Evolutionary conservation across 257 asterid genomes (phyloP), one percentile per base, ranked within the genome.

Genomic region (Solanum rostratum): DNA sequence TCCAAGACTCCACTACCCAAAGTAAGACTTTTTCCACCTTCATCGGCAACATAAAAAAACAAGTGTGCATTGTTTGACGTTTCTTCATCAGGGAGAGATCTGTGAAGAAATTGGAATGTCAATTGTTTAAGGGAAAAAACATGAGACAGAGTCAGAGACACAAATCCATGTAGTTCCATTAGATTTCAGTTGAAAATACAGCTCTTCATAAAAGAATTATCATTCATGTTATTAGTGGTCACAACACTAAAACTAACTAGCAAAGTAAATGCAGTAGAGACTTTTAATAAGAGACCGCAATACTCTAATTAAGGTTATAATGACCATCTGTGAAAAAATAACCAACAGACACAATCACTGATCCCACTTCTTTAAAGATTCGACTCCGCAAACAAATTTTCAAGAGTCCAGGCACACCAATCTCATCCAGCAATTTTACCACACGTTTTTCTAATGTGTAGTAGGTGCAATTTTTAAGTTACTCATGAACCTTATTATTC

Each of bases 11-110:
- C 88, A 79, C 90, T 84, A 57, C 97, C 98, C 87, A 94, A 91
- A 84, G 88, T 88, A 55, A 97, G 86, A 89, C 95, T 84, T 87
- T 55, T 86, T 84, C 93, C 97, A 82, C 90, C 90, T 91, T 97
- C 99, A 91, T 97, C 99, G 82, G 94, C 98, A 92, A 97, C 87
- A 87, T 97, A 97, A 90, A 97, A 97, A 95, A 95, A 97, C 83
- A 95, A 87, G 88, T 97, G 98, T 85, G 89, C 90, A 76, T 43
- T 83, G 84, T 90, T 89, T 85, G 88, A 88, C 90, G 81, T 89
- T 84, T 93, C 94, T 71, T 93, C 90, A 78, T 80, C 83, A 88
- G 70, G 88, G 71, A 92, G 89, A 69, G 87, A 57, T 79, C 91
- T 87, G 86, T 81, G 84, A 86, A 83, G 82, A 81, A 65, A 60